Conservation (phyloP, 164 flowering plant species). For the Santalum album region DNA sequence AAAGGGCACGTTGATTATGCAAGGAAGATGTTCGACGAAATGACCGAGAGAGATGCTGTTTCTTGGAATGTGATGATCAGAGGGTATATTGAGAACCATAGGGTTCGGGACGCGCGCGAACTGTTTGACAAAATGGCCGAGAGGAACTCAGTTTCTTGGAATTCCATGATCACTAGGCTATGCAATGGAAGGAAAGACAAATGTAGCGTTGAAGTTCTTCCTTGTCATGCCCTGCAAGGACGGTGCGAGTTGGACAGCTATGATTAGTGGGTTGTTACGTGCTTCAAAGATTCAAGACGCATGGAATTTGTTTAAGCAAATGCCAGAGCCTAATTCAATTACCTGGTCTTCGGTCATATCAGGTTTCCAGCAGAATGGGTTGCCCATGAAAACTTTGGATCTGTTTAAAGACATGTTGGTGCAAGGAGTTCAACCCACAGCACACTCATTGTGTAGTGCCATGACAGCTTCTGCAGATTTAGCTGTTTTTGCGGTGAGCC, state of each 20-base stretch:
- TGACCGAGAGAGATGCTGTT: no score
- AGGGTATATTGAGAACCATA: constrained; percentile 19
- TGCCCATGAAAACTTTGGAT: constrained; percentile 16
- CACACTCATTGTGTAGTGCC: constrained; percentile 24
- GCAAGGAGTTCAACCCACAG: constrained; percentile 18
- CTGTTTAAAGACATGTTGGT: constrained; percentile 22
- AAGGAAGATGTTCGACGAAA: no score
- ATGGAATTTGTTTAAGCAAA: constrained; percentile 18
- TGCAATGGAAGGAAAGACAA: constrained; percentile 10
- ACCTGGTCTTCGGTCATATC: constrained; percentile 32
- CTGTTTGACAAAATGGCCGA: no score
- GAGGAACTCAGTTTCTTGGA: no score
- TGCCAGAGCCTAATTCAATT: constrained; percentile 21
- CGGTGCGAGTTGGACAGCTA: constrained; percentile 21
- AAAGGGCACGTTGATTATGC: constrained; percentile 17
- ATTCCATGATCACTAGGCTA: constrained; percentile 26
- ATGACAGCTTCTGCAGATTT: constrained; percentile 27
- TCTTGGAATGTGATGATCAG: no score
- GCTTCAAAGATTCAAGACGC: constrained; percentile 15
- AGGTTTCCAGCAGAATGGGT: constrained; percentile 27
- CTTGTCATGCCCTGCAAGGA: constrained; percentile 19
- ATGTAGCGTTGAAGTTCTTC: constrained; percentile 23
- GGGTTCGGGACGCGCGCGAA: constrained; percentile 18
- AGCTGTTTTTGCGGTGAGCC: constrained; percentile 18
- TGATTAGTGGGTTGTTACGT: constrained; percentile 17